Evolutionary conservation across 108 stramenopile species (phyloP), one percentile per base, ranked within the genome.

Genomic region (Fragilariopsis cylindrus): DNA sequence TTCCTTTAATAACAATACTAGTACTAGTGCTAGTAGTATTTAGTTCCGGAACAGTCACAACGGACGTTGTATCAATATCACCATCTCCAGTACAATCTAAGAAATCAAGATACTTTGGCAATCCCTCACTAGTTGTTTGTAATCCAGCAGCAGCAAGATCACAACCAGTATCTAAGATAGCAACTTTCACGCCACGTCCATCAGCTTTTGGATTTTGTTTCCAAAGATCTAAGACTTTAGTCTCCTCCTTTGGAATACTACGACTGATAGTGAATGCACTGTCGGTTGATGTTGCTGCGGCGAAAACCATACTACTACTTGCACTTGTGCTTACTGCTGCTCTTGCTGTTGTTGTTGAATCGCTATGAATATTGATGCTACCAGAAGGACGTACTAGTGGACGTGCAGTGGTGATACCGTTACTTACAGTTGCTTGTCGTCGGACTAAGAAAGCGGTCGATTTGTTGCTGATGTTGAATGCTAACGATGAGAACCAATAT

Each of bases 51-150:
- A 77, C 79, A 5, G 65, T 40, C 13, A 65, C 72, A 7, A 40
- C 75, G 12, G 58, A 83, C 3, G 70, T 64, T 55, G 91, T 85
- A 72, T 84, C 86, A 2, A 98, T 86, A 80, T 98, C 97, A 6
- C 97, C 97, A 71, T 80, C 75, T 11, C 97, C 97, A 7, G 93
- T 96, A 75, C 93, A 94, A 76, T 98, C 97, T 7, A 96, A 70
- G 41, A 98, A 69, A 73, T 94, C 90, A 13, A 98, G 63, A 41
- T 93, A 71, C 71, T 96, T 96, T 15, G 87, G 89, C 7, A 79
- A 13, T 30, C 91, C 91, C 62, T 83, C 79, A 50, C 84, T 84
- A 49, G 92, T 82, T 19, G 48, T 72, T 12, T 52, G 70, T 19
- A 81, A 19, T 9, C 96, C 96, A 5, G 50, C 75, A 2, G 96